phyloP scores from a whole-genome alignment of 139 green algal genomes.

The Picocystis salinarum region DNA sequence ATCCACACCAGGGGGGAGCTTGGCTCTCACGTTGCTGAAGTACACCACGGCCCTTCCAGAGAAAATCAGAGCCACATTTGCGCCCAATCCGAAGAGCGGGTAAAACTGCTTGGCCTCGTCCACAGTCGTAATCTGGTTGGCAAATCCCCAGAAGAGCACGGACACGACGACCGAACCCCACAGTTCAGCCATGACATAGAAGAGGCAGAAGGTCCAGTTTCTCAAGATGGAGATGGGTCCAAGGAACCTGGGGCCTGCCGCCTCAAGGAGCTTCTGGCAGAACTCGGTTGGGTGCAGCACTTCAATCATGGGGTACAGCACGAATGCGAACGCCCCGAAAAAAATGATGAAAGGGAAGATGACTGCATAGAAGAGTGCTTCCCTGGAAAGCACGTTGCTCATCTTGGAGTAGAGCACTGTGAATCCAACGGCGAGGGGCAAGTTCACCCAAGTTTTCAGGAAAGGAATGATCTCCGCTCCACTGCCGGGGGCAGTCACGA shows the following conservation, averaged over 20 bases:
- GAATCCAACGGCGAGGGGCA: slow-evolving; percentile 89
- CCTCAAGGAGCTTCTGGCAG: slow-evolving; percentile 52
- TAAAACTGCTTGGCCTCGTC: slow-evolving; percentile 98
- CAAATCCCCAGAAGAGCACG: slow-evolving; percentile 90
- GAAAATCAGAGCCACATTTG: slow-evolving; percentile 97
- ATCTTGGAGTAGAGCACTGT: slow-evolving; percentile 77
- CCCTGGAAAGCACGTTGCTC: slow-evolving; percentile 59
- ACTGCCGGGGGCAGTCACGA: slow-evolving; percentile 89
- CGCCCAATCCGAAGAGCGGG: slow-evolving; percentile 91
- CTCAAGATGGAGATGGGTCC: slow-evolving; percentile 93
- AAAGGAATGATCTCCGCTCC: slow-evolving; percentile 97
- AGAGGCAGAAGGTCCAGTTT: slow-evolving; percentile 99
- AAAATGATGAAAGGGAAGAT: slow-evolving; percentile 97
- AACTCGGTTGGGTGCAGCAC: slow-evolving; percentile 74
- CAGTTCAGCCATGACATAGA: slow-evolving; percentile 98
- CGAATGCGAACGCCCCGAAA: slow-evolving; percentile 85
- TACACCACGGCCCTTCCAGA: slow-evolving; percentile 88
- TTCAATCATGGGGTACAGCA: slow-evolving; percentile 86
- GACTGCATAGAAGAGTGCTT: slow-evolving; percentile 93
- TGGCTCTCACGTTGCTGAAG: slow-evolving; percentile 75
- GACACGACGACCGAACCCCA: slow-evolving; percentile 98
- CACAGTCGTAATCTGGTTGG: slow-evolving; percentile 75
- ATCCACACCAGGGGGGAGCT: slow-evolving; percentile 80
- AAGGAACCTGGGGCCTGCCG: slow-evolving; percentile 51
- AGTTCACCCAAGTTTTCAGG: slow-evolving; percentile 89